phyloP scores from a whole-genome alignment of 768 basidiomycete genomes.

The Amanita jacksonii region DNA sequence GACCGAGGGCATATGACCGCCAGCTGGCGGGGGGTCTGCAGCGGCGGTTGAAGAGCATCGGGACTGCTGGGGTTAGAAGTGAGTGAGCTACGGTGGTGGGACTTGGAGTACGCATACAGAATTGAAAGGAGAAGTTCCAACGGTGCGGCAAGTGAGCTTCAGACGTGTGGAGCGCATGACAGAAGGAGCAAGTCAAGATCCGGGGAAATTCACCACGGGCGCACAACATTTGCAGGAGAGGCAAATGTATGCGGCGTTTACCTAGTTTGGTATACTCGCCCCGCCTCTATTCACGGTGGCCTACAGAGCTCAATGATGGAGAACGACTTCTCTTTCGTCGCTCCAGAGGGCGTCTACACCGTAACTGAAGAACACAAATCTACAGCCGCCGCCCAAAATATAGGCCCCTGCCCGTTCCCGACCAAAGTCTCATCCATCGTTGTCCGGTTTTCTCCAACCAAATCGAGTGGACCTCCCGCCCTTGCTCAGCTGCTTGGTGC shows the following conservation, averaged over 20 bases:
- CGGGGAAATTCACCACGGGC: conserved; percentile 20
- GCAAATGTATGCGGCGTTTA: conserved; percentile 1
- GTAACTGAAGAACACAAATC: conserved; percentile 76
- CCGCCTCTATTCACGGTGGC: too few relatives aligned
- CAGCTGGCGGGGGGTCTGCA: conserved; percentile 63
- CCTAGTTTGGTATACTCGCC: not conserved
- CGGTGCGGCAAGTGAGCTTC: conserved; percentile 16
- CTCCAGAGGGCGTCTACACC: conserved; percentile 81
- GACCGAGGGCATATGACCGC: conserved; percentile 66
- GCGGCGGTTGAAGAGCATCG: conserved; percentile 44
- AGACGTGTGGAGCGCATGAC: conserved; percentile 29
- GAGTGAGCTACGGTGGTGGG: not conserved
- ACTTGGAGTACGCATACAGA: not conserved
- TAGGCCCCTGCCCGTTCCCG: conserved; percentile 37
- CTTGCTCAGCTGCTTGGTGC: conserved; percentile 62
- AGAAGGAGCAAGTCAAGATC: conserved; percentile 32
- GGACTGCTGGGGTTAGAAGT: conserved; percentile 9
- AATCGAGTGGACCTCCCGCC: conserved; percentile 44
- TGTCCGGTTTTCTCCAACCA: conserved; percentile 52
- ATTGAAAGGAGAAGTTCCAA: conserved; percentile 10
- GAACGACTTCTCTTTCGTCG: conserved; percentile 1
- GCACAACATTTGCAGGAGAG: conserved; percentile 11
- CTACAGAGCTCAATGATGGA: not conserved
- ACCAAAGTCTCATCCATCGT: conserved; percentile 54
- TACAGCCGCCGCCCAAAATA: conserved; percentile 36